These are phyloP conservation scores for Fusarium redolens DNA, from an alignment of 2,329 filamentous ascomycete genomes.

Conservation along the genomic window DNA sequence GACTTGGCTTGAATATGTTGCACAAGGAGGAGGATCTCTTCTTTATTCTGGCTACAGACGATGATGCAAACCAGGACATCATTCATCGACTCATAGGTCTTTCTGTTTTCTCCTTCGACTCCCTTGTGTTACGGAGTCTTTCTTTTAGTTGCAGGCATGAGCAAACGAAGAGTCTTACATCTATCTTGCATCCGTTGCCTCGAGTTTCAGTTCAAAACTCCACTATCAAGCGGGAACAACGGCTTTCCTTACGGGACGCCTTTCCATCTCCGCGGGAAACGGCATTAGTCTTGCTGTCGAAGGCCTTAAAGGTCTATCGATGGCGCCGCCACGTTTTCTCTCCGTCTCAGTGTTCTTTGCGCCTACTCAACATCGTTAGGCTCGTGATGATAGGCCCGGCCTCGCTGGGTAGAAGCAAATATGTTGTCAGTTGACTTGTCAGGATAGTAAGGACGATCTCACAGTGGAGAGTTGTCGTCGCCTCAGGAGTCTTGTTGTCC, in stretches of 20 bases:
- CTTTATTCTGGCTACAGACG: neutral
- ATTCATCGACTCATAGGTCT: neutral
- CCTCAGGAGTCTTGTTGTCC: neutral
- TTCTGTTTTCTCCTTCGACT: neutral
- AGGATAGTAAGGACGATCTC: neutral
- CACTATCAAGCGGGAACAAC: neutral
- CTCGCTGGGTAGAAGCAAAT: conserved; percentile 6
- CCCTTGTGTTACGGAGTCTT: neutral
- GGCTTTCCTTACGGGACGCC: neutral
- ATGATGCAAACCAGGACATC: neutral
- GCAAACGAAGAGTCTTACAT: neutral
- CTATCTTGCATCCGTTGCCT: neutral
- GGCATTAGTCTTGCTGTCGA: conserved; percentile 18
- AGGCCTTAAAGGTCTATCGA: neutral
- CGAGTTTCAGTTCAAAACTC: conserved; percentile 7
- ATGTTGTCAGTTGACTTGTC: neutral
- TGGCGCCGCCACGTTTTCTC: conserved; percentile 27
- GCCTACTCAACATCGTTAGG: neutral
- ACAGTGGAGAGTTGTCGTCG: neutral
- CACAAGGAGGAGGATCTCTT: neutral
- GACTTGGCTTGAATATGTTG: neutral
- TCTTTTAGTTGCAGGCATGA: neutral
- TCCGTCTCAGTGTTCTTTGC: neutral
- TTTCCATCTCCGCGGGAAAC: conserved; percentile 1
- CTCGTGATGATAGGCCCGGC: neutral